Percentiles rank a stretch among this genome's conserved stretches.
phyloP scores from a whole-genome alignment of 306 rosid genomes.

The Glycyrrhiza uralensis region DNA sequence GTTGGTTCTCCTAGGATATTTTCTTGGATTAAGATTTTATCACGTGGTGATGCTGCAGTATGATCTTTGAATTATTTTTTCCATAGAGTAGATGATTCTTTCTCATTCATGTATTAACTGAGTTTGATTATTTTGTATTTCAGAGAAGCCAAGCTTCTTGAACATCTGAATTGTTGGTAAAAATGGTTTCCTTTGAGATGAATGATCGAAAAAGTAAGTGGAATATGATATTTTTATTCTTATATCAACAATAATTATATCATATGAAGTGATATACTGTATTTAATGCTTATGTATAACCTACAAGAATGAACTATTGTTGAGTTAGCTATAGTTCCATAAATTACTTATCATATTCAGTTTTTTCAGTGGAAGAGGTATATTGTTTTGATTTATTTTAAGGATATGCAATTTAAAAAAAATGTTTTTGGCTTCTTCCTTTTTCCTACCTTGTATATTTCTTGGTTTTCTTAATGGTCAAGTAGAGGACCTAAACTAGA shows the following conservation, averaged over 20 bases:
- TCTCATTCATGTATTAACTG: background rate
- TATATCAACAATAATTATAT: background rate
- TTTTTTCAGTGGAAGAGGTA: background rate
- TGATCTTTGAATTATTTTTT: background rate
- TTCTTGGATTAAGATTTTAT: background rate
- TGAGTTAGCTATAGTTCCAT: background rate
- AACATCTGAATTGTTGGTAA: slow-evolving; percentile 30
- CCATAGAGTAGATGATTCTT: background rate
- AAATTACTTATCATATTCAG: background rate
- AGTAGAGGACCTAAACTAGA: background rate
- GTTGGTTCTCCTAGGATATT: background rate
- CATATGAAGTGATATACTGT: background rate
- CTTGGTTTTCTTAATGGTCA: background rate
- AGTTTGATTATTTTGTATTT: slow-evolving; percentile 19
- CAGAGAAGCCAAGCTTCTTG: slow-evolving; percentile 43
- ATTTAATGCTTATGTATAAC: background rate
- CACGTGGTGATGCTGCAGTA: background rate
- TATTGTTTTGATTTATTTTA: background rate
- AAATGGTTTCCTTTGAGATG: slow-evolving; percentile 96
- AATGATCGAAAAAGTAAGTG: slow-evolving; percentile 93
- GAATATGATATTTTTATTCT: background rate
- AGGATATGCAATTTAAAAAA: background rate
- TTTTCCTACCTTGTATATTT: background rate
- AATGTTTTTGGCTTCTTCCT: background rate
- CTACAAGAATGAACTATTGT: background rate